A percentile compares a stretch with the other conserved stretches of the same genome.
These are phyloP conservation scores for Vigna reflexopilosa DNA, from an alignment of 306 rosid genomes.

Conservation along the genomic window DNA sequence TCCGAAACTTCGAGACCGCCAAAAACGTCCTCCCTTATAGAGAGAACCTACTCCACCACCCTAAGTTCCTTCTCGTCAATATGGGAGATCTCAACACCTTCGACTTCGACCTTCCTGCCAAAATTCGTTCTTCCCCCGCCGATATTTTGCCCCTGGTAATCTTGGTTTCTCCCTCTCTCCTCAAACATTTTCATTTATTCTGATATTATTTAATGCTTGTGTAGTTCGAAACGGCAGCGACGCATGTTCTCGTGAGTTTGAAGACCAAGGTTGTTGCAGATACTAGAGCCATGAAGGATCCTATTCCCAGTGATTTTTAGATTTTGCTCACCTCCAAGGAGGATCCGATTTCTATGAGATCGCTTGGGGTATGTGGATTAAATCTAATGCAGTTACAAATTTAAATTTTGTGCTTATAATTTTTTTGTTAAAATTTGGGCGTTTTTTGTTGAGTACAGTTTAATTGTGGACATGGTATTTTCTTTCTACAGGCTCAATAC, in stretches of 20 bases:
- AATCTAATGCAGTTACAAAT: not conserved
- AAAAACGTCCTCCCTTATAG: slow-evolving; percentile 80
- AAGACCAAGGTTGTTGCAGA: slow-evolving; percentile 86
- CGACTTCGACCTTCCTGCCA: slow-evolving; percentile 74
- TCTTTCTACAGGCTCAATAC: slow-evolving; percentile 68
- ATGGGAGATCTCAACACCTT: slow-evolving; percentile 81
- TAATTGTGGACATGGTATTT: not conserved
- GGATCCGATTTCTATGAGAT: slow-evolving; percentile 80
- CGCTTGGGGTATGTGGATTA: slow-evolving; percentile 72
- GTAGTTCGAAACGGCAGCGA: slow-evolving; percentile 95
- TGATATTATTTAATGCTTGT: not conserved
- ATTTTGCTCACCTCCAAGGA: slow-evolving; percentile 87
- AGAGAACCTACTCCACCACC: slow-evolving; percentile 78
- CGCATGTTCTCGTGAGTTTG: slow-evolving; percentile 80
- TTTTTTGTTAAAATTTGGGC: not conserved
- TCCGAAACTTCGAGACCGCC: slow-evolving; percentile 77
- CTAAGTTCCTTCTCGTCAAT: slow-evolving; percentile 67
- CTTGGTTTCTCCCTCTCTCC: not conserved
- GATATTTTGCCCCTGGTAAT: slow-evolving; percentile 80
- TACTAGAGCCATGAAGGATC: slow-evolving; percentile 87
- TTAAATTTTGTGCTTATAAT: not conserved
- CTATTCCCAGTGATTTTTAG: slow-evolving; percentile 81
- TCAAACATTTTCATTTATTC: not conserved
- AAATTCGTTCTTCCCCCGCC: slow-evolving; percentile 77
- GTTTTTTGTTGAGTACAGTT: not conserved